phyloP scores from a whole-genome alignment of 164 flowering plant species.

The Tetracentron sinense region DNA sequence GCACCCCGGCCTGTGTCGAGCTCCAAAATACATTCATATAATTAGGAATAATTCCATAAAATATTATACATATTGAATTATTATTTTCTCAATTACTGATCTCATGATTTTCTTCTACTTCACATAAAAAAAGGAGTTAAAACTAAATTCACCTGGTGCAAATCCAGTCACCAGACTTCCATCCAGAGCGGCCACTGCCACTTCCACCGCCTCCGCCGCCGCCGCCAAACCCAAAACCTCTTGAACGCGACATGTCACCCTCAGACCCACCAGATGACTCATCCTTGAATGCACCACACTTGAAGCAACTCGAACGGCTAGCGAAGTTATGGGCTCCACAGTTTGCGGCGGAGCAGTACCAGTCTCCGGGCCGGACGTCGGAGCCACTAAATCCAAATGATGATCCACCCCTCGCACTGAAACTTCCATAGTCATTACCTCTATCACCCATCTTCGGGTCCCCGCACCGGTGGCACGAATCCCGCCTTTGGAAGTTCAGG shows the following conservation, averaged over 20 bases:
- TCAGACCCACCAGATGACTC: slow-evolving; percentile 42
- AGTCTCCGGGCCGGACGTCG: slow-evolving; percentile 93
- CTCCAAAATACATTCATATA: slow-evolving; percentile 7
- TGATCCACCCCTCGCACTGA: slow-evolving; percentile 33
- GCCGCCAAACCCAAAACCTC: slow-evolving; percentile 32
- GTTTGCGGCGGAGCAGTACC: slow-evolving; percentile 79
- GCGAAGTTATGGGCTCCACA: slow-evolving; percentile 98
- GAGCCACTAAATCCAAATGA: slow-evolving; percentile 66
- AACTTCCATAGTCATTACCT: slow-evolving; percentile 39
- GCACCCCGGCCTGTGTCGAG: slow-evolving; percentile 67
- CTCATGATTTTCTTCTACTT: no score
- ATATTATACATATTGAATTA: no score
- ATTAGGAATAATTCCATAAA: no score
- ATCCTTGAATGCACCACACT: slow-evolving; percentile 87
- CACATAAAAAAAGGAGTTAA: no score
- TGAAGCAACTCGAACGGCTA: slow-evolving; percentile 97
- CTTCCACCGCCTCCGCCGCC: no score
- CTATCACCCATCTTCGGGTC: slow-evolving; percentile 42
- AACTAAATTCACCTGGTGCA: slow-evolving; percentile 57
- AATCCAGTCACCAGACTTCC: slow-evolving; percentile 99
- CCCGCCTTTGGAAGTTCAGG: slow-evolving; percentile 78
- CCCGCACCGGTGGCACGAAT: slow-evolving; percentile 73
- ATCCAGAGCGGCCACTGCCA: slow-evolving; percentile 56
- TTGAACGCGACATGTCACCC: slow-evolving; percentile 14
- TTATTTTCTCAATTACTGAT: slow-evolving; percentile 7